Evolutionary conservation across 176 grass and related monocot species (phyloP), one percentile per base, ranked within the genome.

Genomic region (Phoenix dactylifera): DNA sequence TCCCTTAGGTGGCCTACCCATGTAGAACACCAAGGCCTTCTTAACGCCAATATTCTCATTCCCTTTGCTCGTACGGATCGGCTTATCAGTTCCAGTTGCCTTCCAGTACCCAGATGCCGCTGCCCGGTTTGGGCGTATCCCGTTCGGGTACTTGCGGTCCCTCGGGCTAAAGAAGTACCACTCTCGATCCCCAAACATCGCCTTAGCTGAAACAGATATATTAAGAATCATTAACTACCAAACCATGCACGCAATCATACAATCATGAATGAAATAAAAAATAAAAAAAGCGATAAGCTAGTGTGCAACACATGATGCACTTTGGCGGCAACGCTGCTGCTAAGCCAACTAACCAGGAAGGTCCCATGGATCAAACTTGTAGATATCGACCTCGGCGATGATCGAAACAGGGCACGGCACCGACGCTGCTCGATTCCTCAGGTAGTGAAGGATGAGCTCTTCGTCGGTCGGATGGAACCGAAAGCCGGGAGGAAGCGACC

Each of bases 391-490:
- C 54, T 91, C 78, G 53, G 92, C 92, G 71, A 97, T 77, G 81
- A 97, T 91, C 51, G 67, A 23, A 39, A 88, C 87, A 7, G 87
- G 92, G 81, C 87, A 85, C 35, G 68, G 72, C 70, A 64, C 62
- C 35, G 79, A 68, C 72, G 69, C 69, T 22, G 84, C 73, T 10
- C 92, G 87, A 66, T 87, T 85, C 66, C 78, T 74, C 52, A 97
- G 86, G 87, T 97, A 97, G 79, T 88, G 84, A 35, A 85, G 65
- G 68, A 97, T 82, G 7, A 97, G 87, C 71, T 97, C 92, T 73
- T 97, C 92, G 82, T 97, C 92, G 4, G 92, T 97, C 35, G 92
- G 92, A 73, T 97, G 87, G 76, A 97, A 97, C 26, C 92, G 87
- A 68, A 97, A 97, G 16, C 92, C 92, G 3, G 92, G 92, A 6